Evolutionary conservation across 2,329 filamentous ascomycete genomes (phyloP), one percentile per base, ranked within the genome.

Genomic region (Aspergillus sp.): DNA sequence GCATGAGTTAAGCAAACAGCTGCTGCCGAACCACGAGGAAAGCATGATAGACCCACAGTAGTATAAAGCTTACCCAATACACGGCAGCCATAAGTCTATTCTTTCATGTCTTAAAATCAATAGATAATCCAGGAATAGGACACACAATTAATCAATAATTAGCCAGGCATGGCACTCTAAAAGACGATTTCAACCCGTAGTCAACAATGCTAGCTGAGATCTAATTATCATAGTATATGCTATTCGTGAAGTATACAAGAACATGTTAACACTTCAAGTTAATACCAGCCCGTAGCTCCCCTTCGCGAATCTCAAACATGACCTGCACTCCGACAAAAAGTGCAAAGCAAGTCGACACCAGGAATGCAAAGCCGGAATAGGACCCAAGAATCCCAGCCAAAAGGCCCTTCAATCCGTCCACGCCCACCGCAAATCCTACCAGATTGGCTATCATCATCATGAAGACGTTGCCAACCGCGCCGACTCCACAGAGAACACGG

Each of bases 401-500:
- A 39, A 97, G 81, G 28, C 78, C 86, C 65, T 86, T 79, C 60
- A 97, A 56, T 0, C 94, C 93, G 60, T 98, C 93, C 39, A 96
- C 53, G 0, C 94, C 94, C 9, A 98, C 78, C 0, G 91, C 93
- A 67, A 97, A 98, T 0, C 93, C 93, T 8, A 98, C 90, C 12
- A 98, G 71, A 62, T 98, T 98, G 11, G 91, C 93, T 36, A 80
- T 78, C 78, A 97, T 95, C 86, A 98, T 93, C 85, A 96, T 90
- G 38, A 97, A 69, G 26, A 95, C 78, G 56, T 96, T 96, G 1
- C 70, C 79, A 4, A 96, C 88, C 0, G 82, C 88, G 2, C 91
- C 93, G 11, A 87, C 65, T 5, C 86, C 87, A 64, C 86, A 90
- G 3, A 97, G 62, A 65, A 90, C 78, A 27, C 93, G 81, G 62